Percentiles rank a stretch among this genome's conserved stretches.
phyloP scores from a whole-genome alignment of 352 stramenopile genomes.

The Pythium biforme region DNA sequence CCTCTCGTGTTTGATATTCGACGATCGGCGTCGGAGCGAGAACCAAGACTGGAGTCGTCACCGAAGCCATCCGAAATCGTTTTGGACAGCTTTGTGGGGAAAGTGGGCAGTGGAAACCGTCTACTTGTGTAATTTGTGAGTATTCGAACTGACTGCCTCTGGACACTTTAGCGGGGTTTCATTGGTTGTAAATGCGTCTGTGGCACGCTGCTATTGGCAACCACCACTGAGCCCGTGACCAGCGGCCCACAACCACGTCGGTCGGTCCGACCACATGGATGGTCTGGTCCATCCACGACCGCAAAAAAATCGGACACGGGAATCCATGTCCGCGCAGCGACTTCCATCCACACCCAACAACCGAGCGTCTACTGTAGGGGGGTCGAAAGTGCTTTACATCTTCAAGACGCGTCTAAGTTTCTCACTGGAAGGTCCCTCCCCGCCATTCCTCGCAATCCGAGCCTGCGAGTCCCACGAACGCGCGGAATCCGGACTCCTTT shows the following conservation, averaged over 20 bases:
- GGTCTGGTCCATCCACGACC: not conserved
- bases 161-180: not conserved
- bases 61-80: constrained; percentile 36
- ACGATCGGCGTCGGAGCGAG: constrained; percentile 20
- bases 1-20: constrained; percentile 23
- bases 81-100: constrained; percentile 12
- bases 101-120: constrained; percentile 3
- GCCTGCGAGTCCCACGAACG: too few relatives aligned
- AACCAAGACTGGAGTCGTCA: constrained; percentile 25
- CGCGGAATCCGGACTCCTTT: too few relatives aligned
- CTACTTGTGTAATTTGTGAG: constrained; percentile 12
- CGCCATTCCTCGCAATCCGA: too few relatives aligned
- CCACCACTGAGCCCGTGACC: not conserved
- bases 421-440: too few relatives aligned
- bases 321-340: too few relatives aligned
- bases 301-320: too few relatives aligned
- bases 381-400: too few relatives aligned
- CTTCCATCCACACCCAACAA: too few relatives aligned
- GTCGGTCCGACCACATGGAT: constrained; percentile 5
- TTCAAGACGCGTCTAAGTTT: too few relatives aligned
- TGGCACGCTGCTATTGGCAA: not conserved
- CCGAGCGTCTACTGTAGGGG: too few relatives aligned
- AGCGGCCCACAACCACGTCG: not conserved
- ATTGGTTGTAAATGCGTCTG: constrained; percentile 11
- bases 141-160: constrained; percentile 12